A percentile compares a stretch with the other conserved stretches of the same genome.
phyloP scores from a whole-genome alignment of 257 asterid species.

The Solanum chiquidenum region DNA sequence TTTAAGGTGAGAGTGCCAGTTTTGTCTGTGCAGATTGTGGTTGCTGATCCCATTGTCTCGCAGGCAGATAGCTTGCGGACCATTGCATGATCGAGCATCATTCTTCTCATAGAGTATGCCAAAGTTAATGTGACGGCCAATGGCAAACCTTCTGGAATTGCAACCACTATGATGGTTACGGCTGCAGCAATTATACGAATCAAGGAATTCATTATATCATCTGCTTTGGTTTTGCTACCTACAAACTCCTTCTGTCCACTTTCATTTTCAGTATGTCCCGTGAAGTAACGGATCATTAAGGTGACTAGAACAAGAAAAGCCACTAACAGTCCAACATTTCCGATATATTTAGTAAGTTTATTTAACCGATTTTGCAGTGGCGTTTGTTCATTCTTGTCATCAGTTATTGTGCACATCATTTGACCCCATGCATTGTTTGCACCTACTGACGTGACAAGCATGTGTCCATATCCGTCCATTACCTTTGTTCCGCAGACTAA shows the following conservation, averaged over 20 bases:
- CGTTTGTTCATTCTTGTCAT: background rate
- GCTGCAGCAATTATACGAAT: slow-evolving; percentile 5
- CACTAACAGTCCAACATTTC: background rate
- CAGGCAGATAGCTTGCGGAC: slow-evolving; percentile 6
- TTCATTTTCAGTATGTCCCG: background rate
- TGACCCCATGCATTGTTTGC: slow-evolving; percentile 24
- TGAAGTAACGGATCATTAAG: slow-evolving; percentile 7
- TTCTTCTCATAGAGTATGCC: slow-evolving; percentile 13
- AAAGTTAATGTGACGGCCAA: slow-evolving; percentile 9
- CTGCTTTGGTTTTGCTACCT: background rate
- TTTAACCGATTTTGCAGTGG: background rate
- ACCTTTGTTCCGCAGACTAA: slow-evolving; percentile 25
- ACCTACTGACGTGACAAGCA: slow-evolving; percentile 22
- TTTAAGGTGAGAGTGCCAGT: slow-evolving; percentile 11
- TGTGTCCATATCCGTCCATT: slow-evolving; percentile 15
- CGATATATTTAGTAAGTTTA: background rate
- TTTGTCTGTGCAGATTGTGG: slow-evolving; percentile 3
- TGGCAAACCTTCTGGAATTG: slow-evolving; percentile 13
- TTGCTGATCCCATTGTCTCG: slow-evolving; percentile 10
- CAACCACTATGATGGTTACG: slow-evolving; percentile 7
- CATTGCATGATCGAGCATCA: slow-evolving; percentile 4
- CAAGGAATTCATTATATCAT: background rate
- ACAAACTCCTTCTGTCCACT: background rate
- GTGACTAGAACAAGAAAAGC: background rate
- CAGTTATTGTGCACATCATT: slow-evolving; percentile 20